Percentiles rank a stretch among this genome's conserved stretches.
Evolutionary conservation across 352 stramenopile species (phyloP).

Genomic region (Thalassiosira sp.): DNA sequence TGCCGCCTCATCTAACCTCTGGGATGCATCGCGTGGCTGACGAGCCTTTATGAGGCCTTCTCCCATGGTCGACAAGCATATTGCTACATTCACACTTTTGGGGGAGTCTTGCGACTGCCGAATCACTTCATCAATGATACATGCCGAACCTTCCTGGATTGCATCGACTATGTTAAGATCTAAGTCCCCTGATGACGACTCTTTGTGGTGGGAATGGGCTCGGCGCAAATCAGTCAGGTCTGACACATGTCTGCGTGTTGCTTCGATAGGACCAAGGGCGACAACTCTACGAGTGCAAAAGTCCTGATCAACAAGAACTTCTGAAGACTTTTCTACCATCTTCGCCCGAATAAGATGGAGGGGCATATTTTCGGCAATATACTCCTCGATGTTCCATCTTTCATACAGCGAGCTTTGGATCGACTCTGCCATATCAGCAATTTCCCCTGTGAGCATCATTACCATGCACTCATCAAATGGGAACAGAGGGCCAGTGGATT

Average conservation of each 20-base stretch:
- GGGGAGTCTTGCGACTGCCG: conserved; percentile 29
- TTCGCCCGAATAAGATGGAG: conserved; percentile 73
- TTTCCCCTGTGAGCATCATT: conserved; percentile 45
- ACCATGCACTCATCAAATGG: conserved; percentile 54
- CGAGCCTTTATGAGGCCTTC: conserved; percentile 74
- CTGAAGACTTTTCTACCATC: conserved; percentile 55
- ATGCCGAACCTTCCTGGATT: conserved; percentile 47
- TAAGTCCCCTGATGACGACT: conserved; percentile 13
- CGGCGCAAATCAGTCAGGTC: conserved; percentile 76
- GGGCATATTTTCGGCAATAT: conserved; percentile 73
- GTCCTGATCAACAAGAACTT: conserved; percentile 63
- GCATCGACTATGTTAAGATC: conserved; percentile 49
- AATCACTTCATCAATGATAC: conserved; percentile 45
- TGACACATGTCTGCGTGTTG: conserved; percentile 71
- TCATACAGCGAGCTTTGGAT: conserved; percentile 51
- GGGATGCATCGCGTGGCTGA: conserved; percentile 72
- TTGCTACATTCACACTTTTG: conserved; percentile 58
- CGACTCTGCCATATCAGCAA: conserved; percentile 31
- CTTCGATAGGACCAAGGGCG: conserved; percentile 71
- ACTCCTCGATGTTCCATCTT: conserved; percentile 79
- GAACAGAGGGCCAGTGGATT: conserved; percentile 18
- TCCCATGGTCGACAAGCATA: conserved; percentile 79
- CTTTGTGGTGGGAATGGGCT: conserved; percentile 31
- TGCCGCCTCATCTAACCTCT: conserved; percentile 74
- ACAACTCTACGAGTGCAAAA: conserved; percentile 72